A percentile compares a stretch with the other conserved stretches of the same genome.
phyloP scores from a whole-genome alignment of 441 rosid genomes.

The Macaranga tanarius region DNA sequence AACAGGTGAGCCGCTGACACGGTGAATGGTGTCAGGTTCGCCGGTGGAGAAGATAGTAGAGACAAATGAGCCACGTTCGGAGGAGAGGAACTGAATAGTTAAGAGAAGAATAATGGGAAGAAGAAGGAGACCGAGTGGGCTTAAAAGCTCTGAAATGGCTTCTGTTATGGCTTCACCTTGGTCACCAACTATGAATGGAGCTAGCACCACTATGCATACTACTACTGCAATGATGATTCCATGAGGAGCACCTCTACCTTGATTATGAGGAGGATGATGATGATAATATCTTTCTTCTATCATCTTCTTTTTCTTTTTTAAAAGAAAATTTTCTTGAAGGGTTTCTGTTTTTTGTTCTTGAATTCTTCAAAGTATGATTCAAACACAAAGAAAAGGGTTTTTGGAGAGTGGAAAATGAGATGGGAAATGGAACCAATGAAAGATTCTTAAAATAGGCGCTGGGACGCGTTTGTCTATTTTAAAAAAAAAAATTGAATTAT shows the following conservation, averaged over 20 bases:
- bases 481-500: not conserved
- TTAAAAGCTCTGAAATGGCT: conserved; percentile 71
- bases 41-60: conserved; percentile 64
- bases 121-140: conserved; percentile 82
- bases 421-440: not conserved
- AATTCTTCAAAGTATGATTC: too few relatives aligned
- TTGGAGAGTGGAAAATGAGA: not conserved
- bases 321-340: not conserved
- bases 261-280: conserved; percentile 11
- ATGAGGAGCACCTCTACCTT: conserved; percentile 62
- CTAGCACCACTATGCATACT: conserved; percentile 62
- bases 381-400: not conserved
- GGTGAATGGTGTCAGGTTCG: conserved; percentile 78
- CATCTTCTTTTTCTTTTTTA: conserved; percentile 26
- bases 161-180: conserved; percentile 78
- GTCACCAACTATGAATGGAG: conserved; percentile 78
- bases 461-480: conserved; percentile 17
- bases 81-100: conserved; percentile 82
- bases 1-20: conserved; percentile 77
- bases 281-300: conserved; percentile 33
- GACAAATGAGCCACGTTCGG: conserved; percentile 73
- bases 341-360: not conserved
- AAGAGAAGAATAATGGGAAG: conserved; percentile 74
- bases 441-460: conserved; percentile 13
- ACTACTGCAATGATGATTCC: conserved; percentile 74